Conservation (phyloP, 345 rosid species). For the Citrus sp. region DNA sequence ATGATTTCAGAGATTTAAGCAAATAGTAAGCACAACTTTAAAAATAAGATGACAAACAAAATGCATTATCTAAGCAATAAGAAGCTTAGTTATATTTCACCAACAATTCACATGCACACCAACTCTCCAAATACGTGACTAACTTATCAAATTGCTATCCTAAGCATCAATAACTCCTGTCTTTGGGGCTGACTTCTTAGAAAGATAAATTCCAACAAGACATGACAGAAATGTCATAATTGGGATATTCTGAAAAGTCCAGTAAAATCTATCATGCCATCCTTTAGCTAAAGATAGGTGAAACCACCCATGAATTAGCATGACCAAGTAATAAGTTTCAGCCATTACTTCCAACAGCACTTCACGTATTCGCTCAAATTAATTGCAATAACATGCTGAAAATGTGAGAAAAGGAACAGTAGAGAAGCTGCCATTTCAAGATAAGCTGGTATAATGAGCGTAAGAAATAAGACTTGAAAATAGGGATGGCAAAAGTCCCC, state of each 20-base stretch:
- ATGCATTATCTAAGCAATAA: background rate
- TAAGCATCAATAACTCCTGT: background rate
- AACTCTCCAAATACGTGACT: background rate
- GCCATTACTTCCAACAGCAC: background rate
- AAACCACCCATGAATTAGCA: background rate
- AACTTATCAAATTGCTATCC: background rate
- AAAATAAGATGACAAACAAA: background rate
- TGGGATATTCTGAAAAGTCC: background rate
- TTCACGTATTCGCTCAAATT: background rate
- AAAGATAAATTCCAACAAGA: background rate
- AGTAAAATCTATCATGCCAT: background rate
- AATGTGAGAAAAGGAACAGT: background rate
- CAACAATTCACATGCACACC: background rate
- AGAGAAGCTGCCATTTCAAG: background rate
- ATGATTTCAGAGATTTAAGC: constrained; percentile 1
- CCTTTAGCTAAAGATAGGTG: background rate
- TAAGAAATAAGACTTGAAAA: background rate
- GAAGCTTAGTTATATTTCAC: background rate
- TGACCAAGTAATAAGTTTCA: background rate
- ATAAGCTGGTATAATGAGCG: background rate
- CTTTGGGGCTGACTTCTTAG: background rate
- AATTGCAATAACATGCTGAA: background rate
- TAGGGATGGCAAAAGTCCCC: too few relatives aligned
- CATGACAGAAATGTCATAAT: background rate
- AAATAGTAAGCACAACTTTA: background rate